Conservation (phyloP, 2,329 filamentous ascomycete species). For the Fusarium burgessii region DNA sequence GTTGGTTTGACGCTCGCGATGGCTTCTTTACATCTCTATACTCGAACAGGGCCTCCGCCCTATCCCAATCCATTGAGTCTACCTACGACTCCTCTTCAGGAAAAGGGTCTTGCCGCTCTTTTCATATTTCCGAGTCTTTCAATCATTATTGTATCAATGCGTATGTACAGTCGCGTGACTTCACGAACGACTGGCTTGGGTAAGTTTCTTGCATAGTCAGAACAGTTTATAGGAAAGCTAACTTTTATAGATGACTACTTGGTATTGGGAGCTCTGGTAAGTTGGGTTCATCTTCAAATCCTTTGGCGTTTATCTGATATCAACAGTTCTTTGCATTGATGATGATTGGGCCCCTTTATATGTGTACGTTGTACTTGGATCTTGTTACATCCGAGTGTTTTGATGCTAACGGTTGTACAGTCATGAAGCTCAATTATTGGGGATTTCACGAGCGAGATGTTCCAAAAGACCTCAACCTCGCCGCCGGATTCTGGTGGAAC, state of each 20-base stretch:
- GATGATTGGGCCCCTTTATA: slow-evolving; percentile 33
- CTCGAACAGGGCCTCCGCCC: slow-evolving; percentile 33
- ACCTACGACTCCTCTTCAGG: slow-evolving; percentile 51
- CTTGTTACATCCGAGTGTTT: rapidly evolving
- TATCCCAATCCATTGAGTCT: slow-evolving; percentile 46
- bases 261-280: slow-evolving; percentile 25
- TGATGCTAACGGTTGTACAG: not conserved
- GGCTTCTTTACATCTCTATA: slow-evolving; percentile 12
- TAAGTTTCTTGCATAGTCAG: not conserved
- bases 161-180: slow-evolving; percentile 47
- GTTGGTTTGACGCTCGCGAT: slow-evolving; percentile 3
- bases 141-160: slow-evolving; percentile 42
- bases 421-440: slow-evolving; percentile 52
- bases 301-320: not conserved
- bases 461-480: slow-evolving; percentile 37
- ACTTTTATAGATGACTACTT: slow-evolving; percentile 28
- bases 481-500: slow-evolving; percentile 49
- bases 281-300: rapidly evolving
- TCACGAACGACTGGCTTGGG: slow-evolving; percentile 46
- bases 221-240: not conserved
- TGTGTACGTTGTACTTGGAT: slow-evolving; percentile 15
- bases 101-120: slow-evolving; percentile 46
- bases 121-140: slow-evolving; percentile 51
- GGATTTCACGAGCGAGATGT: slow-evolving; percentile 45
- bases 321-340: slow-evolving; percentile 31